Base-by-base conservation (phyloP, 768 basidiomycete species). In the Leccinellum rugosiceps region DNA sequence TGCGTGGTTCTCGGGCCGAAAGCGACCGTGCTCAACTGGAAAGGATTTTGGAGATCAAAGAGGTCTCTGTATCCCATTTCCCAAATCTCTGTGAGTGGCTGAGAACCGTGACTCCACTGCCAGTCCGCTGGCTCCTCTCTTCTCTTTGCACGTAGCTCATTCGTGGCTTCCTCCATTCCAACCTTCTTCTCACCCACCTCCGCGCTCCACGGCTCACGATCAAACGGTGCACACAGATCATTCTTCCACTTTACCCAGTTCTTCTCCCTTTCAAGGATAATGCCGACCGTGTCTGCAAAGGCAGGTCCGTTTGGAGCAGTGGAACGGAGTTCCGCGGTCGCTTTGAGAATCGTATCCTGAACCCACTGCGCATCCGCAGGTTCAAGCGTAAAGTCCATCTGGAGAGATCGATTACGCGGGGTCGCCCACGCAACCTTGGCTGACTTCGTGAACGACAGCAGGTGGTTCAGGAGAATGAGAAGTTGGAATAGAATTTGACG, bases 211-310 rank as follows among this genome's bases (percentile, higher is more conserved):
- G 88, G 78, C 38, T 85, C 84, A 63, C 85, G 86, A 67, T 92
- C 90, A 65, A 94, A 94, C 3, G 87, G 82, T 15, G 83, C 75
- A 67, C 92, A 94, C 3, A 88, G 71, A 43, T 90, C 86, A 61
- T 89, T 90, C 75, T 94, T 94, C 92, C 92, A 94, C 60, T 81
- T 83, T 4, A 92, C 84, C 93, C 93, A 95, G 65, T 92, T 94
- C 69, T 84, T 86, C 73, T 95, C 93, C 51, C 92, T 79, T 62
- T 90, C 86, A 6, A 94, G 77, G 34, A 94, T 86, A 9, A 80
- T 76, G 52, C 70, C 76, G 25, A 89, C 86, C 0, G 90, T 89
- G 13, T 92, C 90, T 1, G 87, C 80, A 68, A 94, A 92, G 28
- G 80, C 76, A 10, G 86, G 80, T 1, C 92, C 92, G 58, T 84